phyloP scores from a whole-genome alignment of 441 rosid species.

The Jatropha podagrica region DNA sequence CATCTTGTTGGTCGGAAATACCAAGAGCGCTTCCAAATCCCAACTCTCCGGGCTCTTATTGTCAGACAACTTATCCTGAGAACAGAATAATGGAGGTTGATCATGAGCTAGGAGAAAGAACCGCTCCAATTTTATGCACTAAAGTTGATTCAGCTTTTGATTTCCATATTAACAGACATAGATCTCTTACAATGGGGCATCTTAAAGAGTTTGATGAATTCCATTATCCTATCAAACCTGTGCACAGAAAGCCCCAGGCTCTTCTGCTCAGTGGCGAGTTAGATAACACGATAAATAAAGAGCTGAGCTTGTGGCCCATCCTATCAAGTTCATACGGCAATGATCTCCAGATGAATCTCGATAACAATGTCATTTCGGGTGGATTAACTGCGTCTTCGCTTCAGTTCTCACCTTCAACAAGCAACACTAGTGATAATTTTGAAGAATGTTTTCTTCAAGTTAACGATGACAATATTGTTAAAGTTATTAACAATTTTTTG shows the following conservation, averaged over 20 bases:
- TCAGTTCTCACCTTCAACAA: constrained; percentile 20
- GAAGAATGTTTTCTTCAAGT: constrained; percentile 28
- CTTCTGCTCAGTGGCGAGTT: constrained; percentile 48
- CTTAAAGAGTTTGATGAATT: constrained; percentile 30
- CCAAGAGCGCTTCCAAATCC: constrained; percentile 21
- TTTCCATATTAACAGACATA: constrained; percentile 28
- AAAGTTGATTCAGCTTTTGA: constrained; percentile 28
- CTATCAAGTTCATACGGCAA: constrained; percentile 23
- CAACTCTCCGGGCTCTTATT: constrained; percentile 30
- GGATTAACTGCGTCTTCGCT: constrained; percentile 27
- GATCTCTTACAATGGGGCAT: constrained; percentile 30
- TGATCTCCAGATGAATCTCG: constrained; percentile 27
- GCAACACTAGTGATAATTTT: constrained; percentile 27
- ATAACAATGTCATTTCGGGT: constrained; percentile 30
- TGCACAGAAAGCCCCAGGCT: constrained; percentile 26
- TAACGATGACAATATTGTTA: constrained; percentile 24
- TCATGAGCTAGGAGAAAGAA: constrained; percentile 17
- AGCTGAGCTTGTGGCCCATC: constrained; percentile 35
- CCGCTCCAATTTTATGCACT: constrained; percentile 26
- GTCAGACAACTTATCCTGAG: constrained; percentile 24
- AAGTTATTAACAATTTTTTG: constrained; percentile 26
- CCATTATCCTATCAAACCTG: constrained; percentile 25
- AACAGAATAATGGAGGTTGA: constrained; percentile 30
- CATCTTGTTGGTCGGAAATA: constrained; percentile 33
- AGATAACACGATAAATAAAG: constrained; percentile 30